These are phyloP conservation scores for Ilex paraguariensis DNA, from an alignment of 305 asterid species.

Conservation along the genomic window DNA sequence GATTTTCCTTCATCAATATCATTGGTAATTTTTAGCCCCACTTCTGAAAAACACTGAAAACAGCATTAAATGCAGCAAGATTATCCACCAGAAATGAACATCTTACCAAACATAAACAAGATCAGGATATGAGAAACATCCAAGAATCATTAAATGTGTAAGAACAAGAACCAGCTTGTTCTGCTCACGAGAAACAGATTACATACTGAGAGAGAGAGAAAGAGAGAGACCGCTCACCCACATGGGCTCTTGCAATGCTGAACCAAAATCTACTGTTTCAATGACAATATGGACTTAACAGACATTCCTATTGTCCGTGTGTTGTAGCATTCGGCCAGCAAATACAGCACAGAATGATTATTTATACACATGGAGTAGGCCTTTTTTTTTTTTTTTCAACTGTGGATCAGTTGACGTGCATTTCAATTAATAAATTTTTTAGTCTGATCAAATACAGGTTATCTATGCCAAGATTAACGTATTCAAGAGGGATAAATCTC, in stretches of 20 bases:
- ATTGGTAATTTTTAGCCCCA: constrained; percentile 14
- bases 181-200: constrained; percentile 13
- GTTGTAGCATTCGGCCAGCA: neutral
- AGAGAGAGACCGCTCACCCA: constrained; percentile 28
- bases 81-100: constrained; percentile 51
- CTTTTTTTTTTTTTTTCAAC: too few relatives aligned
- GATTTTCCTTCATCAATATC: constrained; percentile 13
- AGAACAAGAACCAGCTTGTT: constrained; percentile 27
- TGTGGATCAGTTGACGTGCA: too few relatives aligned
- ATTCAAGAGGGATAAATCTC: too few relatives aligned
- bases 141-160: constrained; percentile 52
- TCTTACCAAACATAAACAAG: constrained; percentile 32
- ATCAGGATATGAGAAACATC: constrained; percentile 28
- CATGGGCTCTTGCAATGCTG: constrained; percentile 27
- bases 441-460: too few relatives aligned
- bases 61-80: constrained; percentile 58
- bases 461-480: too few relatives aligned
- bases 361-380: constrained; percentile 18
- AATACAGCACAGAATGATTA: constrained; percentile 17
- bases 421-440: too few relatives aligned
- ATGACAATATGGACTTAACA: constrained; percentile 31
- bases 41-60: constrained; percentile 10
- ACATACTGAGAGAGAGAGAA: constrained; percentile 2
- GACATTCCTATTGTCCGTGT: constrained; percentile 4
- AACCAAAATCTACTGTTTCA: constrained; percentile 24